Conservation (phyloP, 108 stramenopile species). For the Seminavis robusta region DNA sequence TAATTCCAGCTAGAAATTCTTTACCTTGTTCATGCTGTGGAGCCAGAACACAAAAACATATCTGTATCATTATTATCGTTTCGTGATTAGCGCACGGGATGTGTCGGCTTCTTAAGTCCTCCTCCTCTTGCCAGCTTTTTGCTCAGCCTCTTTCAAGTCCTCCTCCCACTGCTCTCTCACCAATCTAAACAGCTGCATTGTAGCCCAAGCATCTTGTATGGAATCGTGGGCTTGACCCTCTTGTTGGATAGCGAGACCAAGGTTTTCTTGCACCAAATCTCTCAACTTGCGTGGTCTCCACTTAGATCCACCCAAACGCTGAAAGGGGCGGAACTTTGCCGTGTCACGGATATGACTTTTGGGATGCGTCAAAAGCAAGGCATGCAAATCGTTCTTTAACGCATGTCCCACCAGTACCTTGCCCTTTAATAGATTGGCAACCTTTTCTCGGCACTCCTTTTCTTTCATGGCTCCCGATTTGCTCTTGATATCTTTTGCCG, state of each 20-base stretch:
- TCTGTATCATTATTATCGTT: too few species aligned
- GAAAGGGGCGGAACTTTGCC: slow-evolving; percentile 85
- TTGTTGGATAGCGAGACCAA: slow-evolving; percentile 57
- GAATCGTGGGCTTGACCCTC: slow-evolving; percentile 72
- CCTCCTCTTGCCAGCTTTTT: too few species aligned
- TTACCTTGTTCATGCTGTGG: too few species aligned
- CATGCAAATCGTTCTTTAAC: slow-evolving; percentile 92
- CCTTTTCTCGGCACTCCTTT: slow-evolving; percentile 62
- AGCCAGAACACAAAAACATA: too few species aligned
- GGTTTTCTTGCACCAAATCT: slow-evolving; percentile 83
- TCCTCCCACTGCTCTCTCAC: slow-evolving; percentile 78
- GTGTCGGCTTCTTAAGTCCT: too few species aligned
- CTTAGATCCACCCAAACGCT: slow-evolving; percentile 77
- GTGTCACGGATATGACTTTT: slow-evolving; percentile 82
- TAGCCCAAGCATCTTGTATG: slow-evolving; percentile 79
- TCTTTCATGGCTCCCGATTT: slow-evolving; percentile 73
- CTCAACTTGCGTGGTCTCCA: slow-evolving; percentile 86
- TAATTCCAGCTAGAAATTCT: too few species aligned
- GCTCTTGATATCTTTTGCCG: slow-evolving; percentile 66
- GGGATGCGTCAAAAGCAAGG: slow-evolving; percentile 89
- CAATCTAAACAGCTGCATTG: slow-evolving; percentile 81
- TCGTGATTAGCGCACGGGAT: too few species aligned
- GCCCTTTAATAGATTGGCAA: slow-evolving; percentile 67
- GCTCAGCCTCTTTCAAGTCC: slow-evolving; percentile 25
- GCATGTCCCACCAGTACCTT: slow-evolving; percentile 97